Base-by-base conservation (phyloP, 768 basidiomycete genomes). In the Serpula lacrymans region DNA sequence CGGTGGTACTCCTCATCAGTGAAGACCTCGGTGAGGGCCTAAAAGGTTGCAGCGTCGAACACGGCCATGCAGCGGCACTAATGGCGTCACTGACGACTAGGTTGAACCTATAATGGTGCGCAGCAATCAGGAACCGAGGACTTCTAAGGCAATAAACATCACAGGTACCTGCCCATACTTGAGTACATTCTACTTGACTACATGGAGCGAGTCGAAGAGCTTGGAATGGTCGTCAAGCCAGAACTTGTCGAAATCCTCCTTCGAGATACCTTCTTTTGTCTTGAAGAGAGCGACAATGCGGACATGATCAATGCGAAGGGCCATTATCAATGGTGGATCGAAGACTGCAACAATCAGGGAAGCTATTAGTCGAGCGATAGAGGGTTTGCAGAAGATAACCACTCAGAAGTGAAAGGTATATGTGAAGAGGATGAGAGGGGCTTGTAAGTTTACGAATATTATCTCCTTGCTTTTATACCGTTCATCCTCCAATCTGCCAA, bases 101-200 rank as follows among this genome's bases (percentile, higher is more conserved):
- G 41, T 57, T 53, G 50, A n/a, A 47, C 49, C n/a, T n/a, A n/a
- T n/a, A n/a, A n/a, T n/a, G 2, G 20, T 14, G 34, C 6, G 13
- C 25, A 16, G 11, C 17, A 21, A 6, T n/a, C 13, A n/a, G 11
- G 20, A n/a, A n/a, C 16, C 12, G 26, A 33, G 13, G 5, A 26
- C 49, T n/a, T n/a, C n/a, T n/a, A n/a, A n/a, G n/a, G n/a, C n/a
- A n/a, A n/a, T n/a, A n/a, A n/a, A n/a, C n/a, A n/a, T n/a, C n/a
- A n/a, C n/a, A n/a, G n/a, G 29, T 21, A 64, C 65, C 57, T 65
- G 61, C 37, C 67, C 62, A 42, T 64, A 65, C 31, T 63, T 64
- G 20, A 63, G 51, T 23, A 60, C 41, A 29, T 67, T 64, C 31
- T 41, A 55, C 50, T 63, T 59, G 23, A 57, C 62, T 12, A 65